phyloP scores from a whole-genome alignment of 2,329 filamentous ascomycete genomes.

The Parasarocladium wereldwijsianum region DNA sequence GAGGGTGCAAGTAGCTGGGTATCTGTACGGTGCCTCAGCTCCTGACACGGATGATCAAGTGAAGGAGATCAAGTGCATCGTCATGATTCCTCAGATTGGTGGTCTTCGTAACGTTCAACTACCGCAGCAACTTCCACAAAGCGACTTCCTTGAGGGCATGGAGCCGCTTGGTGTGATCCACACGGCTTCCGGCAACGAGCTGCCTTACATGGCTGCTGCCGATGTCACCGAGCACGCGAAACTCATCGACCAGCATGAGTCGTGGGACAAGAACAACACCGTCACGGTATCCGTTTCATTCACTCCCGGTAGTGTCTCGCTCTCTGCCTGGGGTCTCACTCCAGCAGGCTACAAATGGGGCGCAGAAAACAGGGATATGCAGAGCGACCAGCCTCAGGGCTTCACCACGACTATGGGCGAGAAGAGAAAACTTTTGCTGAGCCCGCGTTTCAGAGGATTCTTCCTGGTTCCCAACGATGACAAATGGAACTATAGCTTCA shows the following conservation, averaged over 20 bases:
- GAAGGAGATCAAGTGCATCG: slow-evolving; percentile 93
- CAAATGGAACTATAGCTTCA: slow-evolving; percentile 97
- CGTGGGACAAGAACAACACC: slow-evolving; percentile 64
- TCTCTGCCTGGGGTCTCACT: slow-evolving; percentile 86
- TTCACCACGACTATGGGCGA: slow-evolving; percentile 87
- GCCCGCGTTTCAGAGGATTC: slow-evolving; percentile 86
- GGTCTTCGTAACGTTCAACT: slow-evolving; percentile 85
- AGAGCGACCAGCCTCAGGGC: slow-evolving; percentile 84
- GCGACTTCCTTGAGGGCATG: slow-evolving; percentile 73
- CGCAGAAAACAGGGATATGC: slow-evolving; percentile 82
- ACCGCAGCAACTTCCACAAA: slow-evolving; percentile 77
- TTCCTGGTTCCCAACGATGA: slow-evolving; percentile 87
- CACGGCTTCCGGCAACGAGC: slow-evolving; percentile 86
- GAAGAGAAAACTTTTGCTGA: slow-evolving; percentile 86
- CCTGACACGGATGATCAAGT: slow-evolving; percentile 91
- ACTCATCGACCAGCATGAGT: slow-evolving; percentile 64
- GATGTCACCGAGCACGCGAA: slow-evolving; percentile 92
- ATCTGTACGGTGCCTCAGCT: slow-evolving; percentile 73
- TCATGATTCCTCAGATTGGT: slow-evolving; percentile 94
- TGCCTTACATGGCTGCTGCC: slow-evolving; percentile 87
- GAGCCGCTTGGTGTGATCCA: slow-evolving; percentile 93
- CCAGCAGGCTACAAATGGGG: slow-evolving; percentile 94
- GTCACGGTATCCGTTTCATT: slow-evolving; percentile 93
- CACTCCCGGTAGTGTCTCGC: slow-evolving; percentile 88
- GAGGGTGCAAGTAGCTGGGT: slow-evolving; percentile 89